A percentile compares a stretch with the other conserved stretches of the same genome.
Conservation (phyloP, 768 basidiomycete species). For the Naganishia kalamii region DNA sequence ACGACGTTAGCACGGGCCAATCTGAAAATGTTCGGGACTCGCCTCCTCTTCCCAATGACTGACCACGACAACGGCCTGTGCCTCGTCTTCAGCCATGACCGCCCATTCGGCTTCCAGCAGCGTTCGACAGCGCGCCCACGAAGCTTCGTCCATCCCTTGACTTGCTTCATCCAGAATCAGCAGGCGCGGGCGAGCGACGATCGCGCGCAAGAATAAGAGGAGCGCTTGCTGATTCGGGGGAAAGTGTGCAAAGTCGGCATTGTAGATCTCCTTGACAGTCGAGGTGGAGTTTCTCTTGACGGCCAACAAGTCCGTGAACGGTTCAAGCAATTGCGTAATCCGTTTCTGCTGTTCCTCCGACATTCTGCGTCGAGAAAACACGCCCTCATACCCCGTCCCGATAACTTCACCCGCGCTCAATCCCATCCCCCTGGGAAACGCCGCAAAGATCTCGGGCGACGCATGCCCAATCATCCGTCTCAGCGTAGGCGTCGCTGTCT, state of each 20-base stretch:
- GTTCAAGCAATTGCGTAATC: slow-evolving; percentile 58
- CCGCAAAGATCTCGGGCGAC: slow-evolving; percentile 82
- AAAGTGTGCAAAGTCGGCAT: slow-evolving; percentile 57
- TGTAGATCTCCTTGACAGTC: slow-evolving; percentile 42
- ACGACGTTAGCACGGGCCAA: slow-evolving; percentile 38
- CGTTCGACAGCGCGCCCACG: slow-evolving; percentile 60
- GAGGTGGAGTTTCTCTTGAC: neutral
- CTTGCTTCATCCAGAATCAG: slow-evolving; percentile 87
- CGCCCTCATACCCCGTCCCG: slow-evolving; percentile 82
- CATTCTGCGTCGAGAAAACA: slow-evolving; percentile 57
- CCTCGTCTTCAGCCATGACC: slow-evolving; percentile 17
- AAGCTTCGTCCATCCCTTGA: slow-evolving; percentile 79
- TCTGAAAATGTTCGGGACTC: slow-evolving; percentile 55
- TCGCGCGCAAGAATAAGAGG: slow-evolving; percentile 74
- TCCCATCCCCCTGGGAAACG: slow-evolving; percentile 67
- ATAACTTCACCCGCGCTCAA: slow-evolving; percentile 73
- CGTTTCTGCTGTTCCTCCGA: slow-evolving; percentile 49
- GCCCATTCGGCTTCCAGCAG: slow-evolving; percentile 56
- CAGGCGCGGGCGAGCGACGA: slow-evolving; percentile 67
- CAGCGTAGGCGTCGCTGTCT: slow-evolving; percentile 59
- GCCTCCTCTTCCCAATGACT: slow-evolving; percentile 66
- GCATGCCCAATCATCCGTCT: slow-evolving; percentile 70
- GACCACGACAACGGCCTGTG: slow-evolving; percentile 74
- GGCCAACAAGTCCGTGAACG: slow-evolving; percentile 49
- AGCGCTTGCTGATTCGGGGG: slow-evolving; percentile 70